Base-by-base conservation (phyloP, 2,329 filamentous ascomycete species). In the Arthrinium phaeospermum region DNA sequence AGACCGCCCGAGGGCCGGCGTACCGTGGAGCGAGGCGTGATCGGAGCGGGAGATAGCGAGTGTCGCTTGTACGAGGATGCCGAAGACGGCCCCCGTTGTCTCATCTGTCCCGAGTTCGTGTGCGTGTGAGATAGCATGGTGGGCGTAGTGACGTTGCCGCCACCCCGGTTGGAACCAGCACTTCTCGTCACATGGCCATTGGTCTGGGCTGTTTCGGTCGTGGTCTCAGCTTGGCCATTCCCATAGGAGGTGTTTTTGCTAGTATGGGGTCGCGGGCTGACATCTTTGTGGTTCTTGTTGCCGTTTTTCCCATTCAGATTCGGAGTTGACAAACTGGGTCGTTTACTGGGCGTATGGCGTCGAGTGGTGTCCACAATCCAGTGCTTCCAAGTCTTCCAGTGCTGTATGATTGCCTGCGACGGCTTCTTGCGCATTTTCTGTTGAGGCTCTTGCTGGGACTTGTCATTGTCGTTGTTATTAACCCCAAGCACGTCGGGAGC, bases 21-120 rank as follows among this genome's bases (percentile, higher is more conserved):
- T 78, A 97, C 93, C 0, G 93, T 94, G 6, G 94, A 95, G 51
- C 95, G 92, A 4, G 96, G 96, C 0, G 96, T 98, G 53, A 98
- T 82, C 0, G 96, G 96, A 3, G 92, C 92, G 0, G 96, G 96
- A 0, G 94, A 97, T 13, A 97, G 84, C 0, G 95, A 98, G 73
- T 94, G 93, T 22, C 94, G 90, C 78, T 92, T 92, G 78, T 91
- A 90, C n/a, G 79, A 82, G 7, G 81, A 90, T 10, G 81, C 77
- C 61, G 85, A 81, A 73, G 85, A 80, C 74, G 82, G 79, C 61
- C 82, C 79, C n/a, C 80, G 79, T 46, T 79, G 75, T 49, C 82
- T 83, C 44, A 41, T 64, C 4, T 64, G 57, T n/a, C 57, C 57
- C 34, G 57, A 64, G 34, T 64, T 64, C 10, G 57, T 46, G 30